Conservation (phyloP, 1,139 yeast genomes). For the Yamadazyma atlantica region DNA sequence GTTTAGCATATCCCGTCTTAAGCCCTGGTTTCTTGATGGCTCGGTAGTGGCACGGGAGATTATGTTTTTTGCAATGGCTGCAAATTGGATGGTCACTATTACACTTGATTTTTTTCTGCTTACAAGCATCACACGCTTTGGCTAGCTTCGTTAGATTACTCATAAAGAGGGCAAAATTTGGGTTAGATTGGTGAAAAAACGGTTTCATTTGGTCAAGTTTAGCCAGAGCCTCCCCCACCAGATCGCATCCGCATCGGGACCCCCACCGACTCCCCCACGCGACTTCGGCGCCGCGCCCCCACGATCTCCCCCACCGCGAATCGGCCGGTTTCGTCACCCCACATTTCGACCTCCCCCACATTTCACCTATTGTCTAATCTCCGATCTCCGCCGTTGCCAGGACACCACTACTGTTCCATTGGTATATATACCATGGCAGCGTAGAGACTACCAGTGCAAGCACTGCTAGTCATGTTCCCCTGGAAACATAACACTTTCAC, state of each 20-base stretch:
- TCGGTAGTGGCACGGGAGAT: constrained; percentile 27
- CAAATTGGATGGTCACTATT: constrained; percentile 33
- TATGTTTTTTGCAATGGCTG: constrained; percentile 27
- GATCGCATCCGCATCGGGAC: neutral
- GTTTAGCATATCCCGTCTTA: constrained; percentile 28
- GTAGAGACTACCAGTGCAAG: no score
- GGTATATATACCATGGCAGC: no score
- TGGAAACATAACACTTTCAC: neutral
- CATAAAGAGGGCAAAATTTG: no score
- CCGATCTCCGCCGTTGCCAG: no score
- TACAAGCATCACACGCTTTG: constrained; percentile 35
- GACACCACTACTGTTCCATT: no score
- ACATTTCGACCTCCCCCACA: neutral
- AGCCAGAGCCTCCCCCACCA: neutral
- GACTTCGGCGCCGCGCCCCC: neutral
- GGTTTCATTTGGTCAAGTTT: neutral
- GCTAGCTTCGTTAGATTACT: constrained; percentile 17
- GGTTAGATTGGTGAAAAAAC: no score
- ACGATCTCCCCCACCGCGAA: no score
- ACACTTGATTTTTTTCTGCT: constrained; percentile 35
- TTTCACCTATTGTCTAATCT: no score
- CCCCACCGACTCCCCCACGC: neutral
- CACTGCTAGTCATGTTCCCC: neutral
- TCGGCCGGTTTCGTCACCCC: no score
- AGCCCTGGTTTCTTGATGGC: constrained; percentile 31